Base-by-base conservation (phyloP, 2,329 filamentous ascomycete species). In the Claviceps sp. region DNA sequence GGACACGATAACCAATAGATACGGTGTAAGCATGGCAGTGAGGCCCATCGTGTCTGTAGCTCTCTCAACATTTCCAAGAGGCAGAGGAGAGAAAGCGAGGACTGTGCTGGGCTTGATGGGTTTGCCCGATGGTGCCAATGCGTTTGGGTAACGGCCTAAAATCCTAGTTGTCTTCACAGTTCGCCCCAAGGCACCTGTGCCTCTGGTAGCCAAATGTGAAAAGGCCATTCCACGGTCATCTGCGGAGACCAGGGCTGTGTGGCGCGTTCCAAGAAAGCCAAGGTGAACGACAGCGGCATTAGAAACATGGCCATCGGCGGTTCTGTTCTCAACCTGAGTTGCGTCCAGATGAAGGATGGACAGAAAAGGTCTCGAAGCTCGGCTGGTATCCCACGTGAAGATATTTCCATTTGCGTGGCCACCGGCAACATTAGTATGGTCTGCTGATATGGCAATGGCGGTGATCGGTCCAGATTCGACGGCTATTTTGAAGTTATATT, bases 161-260 rank as follows among this genome's bases (percentile, higher is more conserved):
- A 98, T 90, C 54, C 94, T 79, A 2, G 86, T 91, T 0, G 88
- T 95, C 69, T 88, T 95, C 47, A 98, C 86, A 0, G 82, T 84
- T 53, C 93, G 80, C 5, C 85, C 89, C 22, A 98, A 77, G 24
- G 89, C 79, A 3, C 93, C 93, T 40, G 94, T 84, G 1, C 93
- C 94, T 60, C 94, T 78, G 9, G 88, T 95, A 9, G 93, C 94
- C 9, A 98, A 77, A 67, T 98, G 94, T 3, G 93, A 96, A 66
- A 98, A 98, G 0, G 93, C 91, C 94, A 98, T 98, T 20, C 94
- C 93, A 48, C 81, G 81, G 61, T 95, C 87, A 67, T 98, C 90
- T 2, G 93, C 93, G 4, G 93, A 98, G 11, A 97, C 90, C 5
- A 98, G 74, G 3, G 94, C 93, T 14, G 93, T 98, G 61, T 93